Base-by-base conservation (phyloP, 192 early-diverging fungal genomes). In the Funneliformis mosseae region DNA sequence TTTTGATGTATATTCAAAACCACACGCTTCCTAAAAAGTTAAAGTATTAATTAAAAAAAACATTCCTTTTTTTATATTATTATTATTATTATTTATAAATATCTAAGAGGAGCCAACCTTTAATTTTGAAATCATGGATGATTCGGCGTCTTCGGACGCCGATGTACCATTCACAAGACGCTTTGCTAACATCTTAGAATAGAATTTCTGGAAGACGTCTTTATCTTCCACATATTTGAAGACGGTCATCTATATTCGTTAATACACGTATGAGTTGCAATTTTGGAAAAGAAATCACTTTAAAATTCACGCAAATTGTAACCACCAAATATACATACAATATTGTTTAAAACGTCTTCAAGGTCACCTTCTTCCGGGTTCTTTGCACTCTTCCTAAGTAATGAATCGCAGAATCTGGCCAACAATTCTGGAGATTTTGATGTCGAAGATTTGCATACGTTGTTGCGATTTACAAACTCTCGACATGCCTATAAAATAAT, bases 171-270 rank as follows among this genome's bases (percentile, higher is more conserved):
- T 92, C 21, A 99, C 94, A 21, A 99, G 89, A 55, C 98, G 96
- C 70, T 95, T 95, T 38, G 97, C 95, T 82, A 99, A 85, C 88
- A 94, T 93, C 83, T 94, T 95, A 46, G 93, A 92, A 86, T 99
- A 99, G 69, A 97, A 96, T 86, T 97, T 96, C 84, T 98, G 97
- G 88, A 98, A 99, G 41, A 99, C 95, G 83, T 99, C 98, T 84
- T 96, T 95, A 89, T 97, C 96, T 77, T 96, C 96, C 60, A 99
- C 91, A 83, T 96, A 99, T 84, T 97, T 96, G 86, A 96, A 98
- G 16, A 99, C 91, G 7, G 92, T 97, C 89, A 99, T 96, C 92
- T 94, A 70, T 43, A 7, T 67, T 25, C 12, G 8, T 28, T 16
- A 50, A 55, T 18, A 27, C 55, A 3, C 33, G 33, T 33, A 33